Evolutionary conservation across 805 yeast species (phyloP).

Genomic region (Saccharomycopsis schoenii): DNA sequence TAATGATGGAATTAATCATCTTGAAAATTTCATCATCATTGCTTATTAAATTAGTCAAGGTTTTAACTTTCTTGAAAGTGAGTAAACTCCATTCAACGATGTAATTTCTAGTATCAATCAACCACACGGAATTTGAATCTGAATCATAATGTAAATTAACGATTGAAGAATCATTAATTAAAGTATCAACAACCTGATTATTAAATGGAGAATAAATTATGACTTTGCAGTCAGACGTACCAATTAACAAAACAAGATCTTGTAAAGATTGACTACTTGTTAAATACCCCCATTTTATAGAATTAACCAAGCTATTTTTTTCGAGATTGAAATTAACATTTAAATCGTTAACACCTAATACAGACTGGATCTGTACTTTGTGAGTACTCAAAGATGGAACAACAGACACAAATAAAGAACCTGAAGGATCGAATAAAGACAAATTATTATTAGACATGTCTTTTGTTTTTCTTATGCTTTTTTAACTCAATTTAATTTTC

Average conservation of each 20-base stretch:
- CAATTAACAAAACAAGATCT: conserved; percentile 44
- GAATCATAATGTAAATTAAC: conserved; percentile 38
- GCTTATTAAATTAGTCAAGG: conserved; percentile 2
- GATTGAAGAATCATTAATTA: conserved; percentile 39
- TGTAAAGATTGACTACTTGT: conserved; percentile 27
- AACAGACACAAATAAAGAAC: conserved; percentile 55
- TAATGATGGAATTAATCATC: conserved; percentile 12
- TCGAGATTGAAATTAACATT: conserved; percentile 44
- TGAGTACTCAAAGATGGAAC: conserved; percentile 63
- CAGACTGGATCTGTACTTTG: conserved; percentile 53
- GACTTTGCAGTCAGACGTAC: conserved; percentile 55
- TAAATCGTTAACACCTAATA: conserved; percentile 27
- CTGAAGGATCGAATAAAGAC: conserved; percentile 51
- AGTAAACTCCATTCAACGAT: conserved; percentile 54
- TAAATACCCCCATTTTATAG: conserved; percentile 42
- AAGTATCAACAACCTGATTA: conserved; percentile 44
- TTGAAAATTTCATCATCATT: conserved; percentile 12
- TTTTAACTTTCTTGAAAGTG: conserved; percentile 25
- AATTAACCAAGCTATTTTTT: conserved; percentile 39
- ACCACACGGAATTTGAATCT: conserved; percentile 40
- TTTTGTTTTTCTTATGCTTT: neutral
- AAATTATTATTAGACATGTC: conserved; percentile 21
- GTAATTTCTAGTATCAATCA: conserved; percentile 48
- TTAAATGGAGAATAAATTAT: conserved; percentile 59
- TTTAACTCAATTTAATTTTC: no score